Conservation (phyloP, 176 grass and related monocot genomes). For the Paspalum vaginatum region DNA sequence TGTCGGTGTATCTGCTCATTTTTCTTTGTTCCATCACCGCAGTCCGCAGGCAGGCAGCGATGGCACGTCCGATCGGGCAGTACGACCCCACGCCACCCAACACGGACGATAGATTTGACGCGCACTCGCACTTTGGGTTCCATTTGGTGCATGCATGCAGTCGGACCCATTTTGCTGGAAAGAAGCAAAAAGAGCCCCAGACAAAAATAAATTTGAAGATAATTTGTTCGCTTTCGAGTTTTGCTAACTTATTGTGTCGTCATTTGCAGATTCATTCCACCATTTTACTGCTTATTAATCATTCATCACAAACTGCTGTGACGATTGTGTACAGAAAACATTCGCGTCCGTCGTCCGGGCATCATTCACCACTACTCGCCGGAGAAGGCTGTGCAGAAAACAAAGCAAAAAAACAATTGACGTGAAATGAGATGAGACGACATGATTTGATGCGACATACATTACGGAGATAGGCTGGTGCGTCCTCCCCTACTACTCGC, state of each 20-base stretch:
- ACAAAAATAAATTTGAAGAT: too few species aligned
- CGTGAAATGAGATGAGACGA: slow-evolving; percentile 41
- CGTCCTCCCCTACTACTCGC: not conserved
- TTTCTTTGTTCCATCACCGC: not conserved
- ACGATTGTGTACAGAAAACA: not conserved
- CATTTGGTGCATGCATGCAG: not conserved
- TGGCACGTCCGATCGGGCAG: not conserved
- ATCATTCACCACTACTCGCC: not conserved
- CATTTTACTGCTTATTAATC: not conserved
- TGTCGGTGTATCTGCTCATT: not conserved
- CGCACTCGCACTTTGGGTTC: not conserved
- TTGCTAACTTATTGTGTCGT: too few species aligned
- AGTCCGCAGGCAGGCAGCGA: too few species aligned
- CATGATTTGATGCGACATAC: slow-evolving; percentile 46
- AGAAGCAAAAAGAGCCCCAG: not conserved
- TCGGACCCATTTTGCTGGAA: not conserved
- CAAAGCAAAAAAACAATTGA: not conserved
- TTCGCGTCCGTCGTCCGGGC: too few species aligned
- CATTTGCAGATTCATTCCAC: too few species aligned
- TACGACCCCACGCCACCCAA: not conserved
- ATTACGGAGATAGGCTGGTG: not conserved
- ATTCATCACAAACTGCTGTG: not conserved
- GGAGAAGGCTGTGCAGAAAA: slow-evolving; percentile 3
- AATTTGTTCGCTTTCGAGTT: not conserved
- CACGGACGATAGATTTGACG: slow-evolving; percentile 27